Conservation (phyloP, 1,284 basidiomycete genomes). For the Termitomyces sp. region DNA sequence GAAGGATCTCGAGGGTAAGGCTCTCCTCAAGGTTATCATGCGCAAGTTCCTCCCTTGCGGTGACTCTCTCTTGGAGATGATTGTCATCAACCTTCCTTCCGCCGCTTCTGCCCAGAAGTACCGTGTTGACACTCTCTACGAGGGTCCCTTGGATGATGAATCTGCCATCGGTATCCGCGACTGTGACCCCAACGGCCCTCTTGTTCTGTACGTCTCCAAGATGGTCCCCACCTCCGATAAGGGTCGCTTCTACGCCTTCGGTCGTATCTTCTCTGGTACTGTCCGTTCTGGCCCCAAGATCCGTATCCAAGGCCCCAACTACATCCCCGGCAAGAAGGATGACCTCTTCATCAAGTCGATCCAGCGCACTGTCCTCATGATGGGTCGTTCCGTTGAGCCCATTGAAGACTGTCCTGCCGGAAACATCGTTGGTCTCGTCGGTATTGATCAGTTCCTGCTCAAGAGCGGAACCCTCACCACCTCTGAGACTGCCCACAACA, state of each 20-base stretch:
- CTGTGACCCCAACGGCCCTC: constrained; percentile 95
- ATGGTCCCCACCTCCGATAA: constrained; percentile 99
- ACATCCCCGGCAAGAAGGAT: constrained; percentile 97
- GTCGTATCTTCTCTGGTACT: constrained; percentile 99
- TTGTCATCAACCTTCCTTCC: constrained; percentile 98
- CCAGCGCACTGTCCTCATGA: constrained; percentile 99
- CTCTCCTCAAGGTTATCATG: constrained; percentile 97
- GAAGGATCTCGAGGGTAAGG: constrained; percentile 95
- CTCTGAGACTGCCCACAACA: constrained; percentile 99
- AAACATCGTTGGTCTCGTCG: constrained; percentile 99
- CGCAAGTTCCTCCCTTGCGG: constrained; percentile 99
- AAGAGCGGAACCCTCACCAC: constrained; percentile 98
- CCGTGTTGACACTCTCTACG: constrained; percentile 99
- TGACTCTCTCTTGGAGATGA: constrained; percentile 99
- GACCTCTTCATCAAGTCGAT: constrained; percentile 98
- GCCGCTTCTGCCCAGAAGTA: constrained; percentile 96
- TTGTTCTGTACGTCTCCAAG: constrained; percentile 99
- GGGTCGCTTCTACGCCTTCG: constrained; percentile 99
- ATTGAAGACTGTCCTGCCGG: constrained; percentile 99
- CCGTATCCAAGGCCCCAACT: constrained; percentile 99
- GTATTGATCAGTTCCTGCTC: constrained; percentile 99
- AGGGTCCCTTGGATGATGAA: constrained; percentile 99
- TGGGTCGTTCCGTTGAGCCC: constrained; percentile 98
- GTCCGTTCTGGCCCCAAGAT: constrained; percentile 97
- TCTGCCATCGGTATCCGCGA: constrained; percentile 98